phyloP scores from a whole-genome alignment of 1,284 basidiomycete genomes.

The Moniliella sp. region DNA sequence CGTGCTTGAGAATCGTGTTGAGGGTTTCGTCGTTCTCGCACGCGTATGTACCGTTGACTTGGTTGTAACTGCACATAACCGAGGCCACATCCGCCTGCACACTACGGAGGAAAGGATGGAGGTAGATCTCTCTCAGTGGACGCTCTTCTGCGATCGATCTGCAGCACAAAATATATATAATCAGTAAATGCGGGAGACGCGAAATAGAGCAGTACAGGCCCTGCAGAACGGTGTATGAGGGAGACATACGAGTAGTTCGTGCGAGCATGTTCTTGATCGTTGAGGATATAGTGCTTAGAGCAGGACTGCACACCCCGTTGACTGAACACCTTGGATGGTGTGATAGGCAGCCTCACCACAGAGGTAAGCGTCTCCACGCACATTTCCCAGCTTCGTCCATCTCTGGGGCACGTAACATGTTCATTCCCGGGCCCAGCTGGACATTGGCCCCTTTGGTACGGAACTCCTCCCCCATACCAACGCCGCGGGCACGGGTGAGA shows the following conservation, averaged over 20 bases:
- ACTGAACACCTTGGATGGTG: constrained; percentile 19
- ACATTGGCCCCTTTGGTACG: constrained; percentile 58
- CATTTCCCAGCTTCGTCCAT: constrained; percentile 61
- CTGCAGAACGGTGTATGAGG: not conserved
- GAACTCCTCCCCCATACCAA: constrained; percentile 56
- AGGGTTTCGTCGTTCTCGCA: constrained; percentile 49
- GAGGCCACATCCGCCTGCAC: constrained; percentile 5
- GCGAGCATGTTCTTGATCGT: constrained; percentile 31
- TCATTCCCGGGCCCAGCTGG: constrained; percentile 38
- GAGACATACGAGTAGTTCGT: not conserved
- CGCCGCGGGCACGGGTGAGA: constrained; percentile 50
- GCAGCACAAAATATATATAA: constrained; percentile 9
- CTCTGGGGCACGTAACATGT: constrained; percentile 39
- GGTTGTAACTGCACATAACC: constrained; percentile 38
- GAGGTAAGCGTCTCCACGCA: constrained; percentile 19
- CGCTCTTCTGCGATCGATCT: constrained; percentile 41
- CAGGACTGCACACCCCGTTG: constrained; percentile 23
- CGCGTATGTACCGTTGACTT: constrained; percentile 47
- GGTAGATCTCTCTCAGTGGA: constrained; percentile 41
- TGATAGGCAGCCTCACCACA: constrained; percentile 20
- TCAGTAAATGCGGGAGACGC: constrained; percentile 7
- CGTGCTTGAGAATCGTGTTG: constrained; percentile 11
- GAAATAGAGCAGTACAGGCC: not conserved
- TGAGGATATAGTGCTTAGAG: constrained; percentile 34
- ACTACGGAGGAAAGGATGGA: constrained; percentile 7